Conservation (phyloP, 1,284 basidiomycete genomes). For the Cutaneotrichosporon dermatis region DNA sequence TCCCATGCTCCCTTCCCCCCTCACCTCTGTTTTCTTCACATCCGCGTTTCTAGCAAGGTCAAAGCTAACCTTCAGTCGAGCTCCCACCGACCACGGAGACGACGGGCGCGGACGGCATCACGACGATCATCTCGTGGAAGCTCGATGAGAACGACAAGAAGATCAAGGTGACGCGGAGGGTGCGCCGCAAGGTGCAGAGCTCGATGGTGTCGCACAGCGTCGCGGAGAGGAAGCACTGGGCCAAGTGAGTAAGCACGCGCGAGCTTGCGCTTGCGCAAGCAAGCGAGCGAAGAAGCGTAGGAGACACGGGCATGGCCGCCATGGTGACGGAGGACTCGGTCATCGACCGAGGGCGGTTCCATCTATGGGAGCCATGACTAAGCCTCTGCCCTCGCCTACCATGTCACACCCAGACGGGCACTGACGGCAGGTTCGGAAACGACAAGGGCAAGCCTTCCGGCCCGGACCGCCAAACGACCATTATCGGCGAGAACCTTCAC, state of each 20-base stretch:
- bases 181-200: constrained; percentile 82
- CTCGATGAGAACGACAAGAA: constrained; percentile 91
- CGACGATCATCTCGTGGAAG: constrained; percentile 76
- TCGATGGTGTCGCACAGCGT: constrained; percentile 89
- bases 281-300: no score
- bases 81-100: constrained; percentile 55
- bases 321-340: no score
- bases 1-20: no score
- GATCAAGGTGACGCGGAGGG: constrained; percentile 83
- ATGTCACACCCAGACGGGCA: no score
- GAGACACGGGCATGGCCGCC: no score
- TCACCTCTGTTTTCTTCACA: no score
- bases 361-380: no score
- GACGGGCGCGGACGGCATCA: constrained; percentile 82
- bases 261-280: no score
- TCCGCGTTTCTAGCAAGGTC: no score
- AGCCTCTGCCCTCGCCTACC: no score
- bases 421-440: constrained; percentile 64
- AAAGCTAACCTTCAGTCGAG: constrained; percentile 20
- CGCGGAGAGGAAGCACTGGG: constrained; percentile 88
- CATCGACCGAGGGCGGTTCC: no score
- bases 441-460: constrained; percentile 85
- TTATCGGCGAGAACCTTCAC: constrained; percentile 84
- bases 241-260: constrained; percentile 55
- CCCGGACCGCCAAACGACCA: constrained; percentile 90